Percentiles rank a stretch among this genome's conserved stretches.
Conservation (phyloP, 768 basidiomycete species). For the Russula griseocarnosa region DNA sequence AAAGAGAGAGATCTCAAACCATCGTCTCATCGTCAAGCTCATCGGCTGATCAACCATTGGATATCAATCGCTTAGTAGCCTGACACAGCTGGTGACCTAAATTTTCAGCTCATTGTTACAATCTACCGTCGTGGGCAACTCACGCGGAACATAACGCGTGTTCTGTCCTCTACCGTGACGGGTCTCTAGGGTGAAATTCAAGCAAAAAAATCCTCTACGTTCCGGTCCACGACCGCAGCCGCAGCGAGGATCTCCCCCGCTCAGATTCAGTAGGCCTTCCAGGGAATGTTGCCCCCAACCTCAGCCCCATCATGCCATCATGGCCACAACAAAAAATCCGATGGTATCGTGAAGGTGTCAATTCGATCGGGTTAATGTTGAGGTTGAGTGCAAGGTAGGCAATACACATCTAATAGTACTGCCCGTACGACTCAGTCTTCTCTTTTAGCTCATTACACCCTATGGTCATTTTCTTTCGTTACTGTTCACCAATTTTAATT, state of each 20-base stretch:
- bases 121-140: slow-evolving; percentile 14
- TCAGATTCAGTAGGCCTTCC: neutral
- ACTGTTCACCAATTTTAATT: neutral
- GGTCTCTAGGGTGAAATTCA: slow-evolving; percentile 3
- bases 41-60: neutral
- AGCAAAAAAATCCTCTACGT: slow-evolving; percentile 5
- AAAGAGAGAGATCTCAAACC: too few species aligned
- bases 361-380: neutral
- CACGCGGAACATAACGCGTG: slow-evolving; percentile 12
- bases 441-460: slow-evolving; percentile 10
- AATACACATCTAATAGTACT: neutral
- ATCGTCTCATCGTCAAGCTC: neutral
- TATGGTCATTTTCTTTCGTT: neutral
- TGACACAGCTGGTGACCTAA: neutral
- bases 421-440: neutral
- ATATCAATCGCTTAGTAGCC: neutral
- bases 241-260: neutral
- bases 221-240: neutral
- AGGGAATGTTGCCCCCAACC: neutral
- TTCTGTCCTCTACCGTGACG: neutral
- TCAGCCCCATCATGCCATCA: neutral
- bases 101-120: slow-evolving; percentile 13
- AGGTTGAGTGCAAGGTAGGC: slow-evolving; percentile 23
- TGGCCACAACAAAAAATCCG: slow-evolving; percentile 12
- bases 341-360: slow-evolving; percentile 17